Evolutionary conservation across 78 protist genomes (phyloP).

Genomic region (Dictyostelium capitatum): DNA sequence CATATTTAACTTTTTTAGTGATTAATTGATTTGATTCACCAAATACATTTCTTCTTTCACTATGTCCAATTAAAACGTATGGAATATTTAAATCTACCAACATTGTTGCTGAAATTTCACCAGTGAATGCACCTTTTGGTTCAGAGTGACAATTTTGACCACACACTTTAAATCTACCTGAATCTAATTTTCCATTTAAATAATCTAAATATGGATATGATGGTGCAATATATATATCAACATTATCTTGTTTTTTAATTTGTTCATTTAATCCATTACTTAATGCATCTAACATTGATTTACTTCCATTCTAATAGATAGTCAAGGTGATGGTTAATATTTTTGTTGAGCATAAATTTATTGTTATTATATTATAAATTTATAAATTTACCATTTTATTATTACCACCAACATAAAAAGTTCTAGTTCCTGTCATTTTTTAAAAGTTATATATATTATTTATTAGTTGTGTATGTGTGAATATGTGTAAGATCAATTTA

Average conservation of each 20-base stretch:
- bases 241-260: not conserved
- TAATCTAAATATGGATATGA: conserved; percentile 61
- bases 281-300: not conserved
- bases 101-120: conserved; percentile 87
- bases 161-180: conserved; percentile 38
- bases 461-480: not conserved
- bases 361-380: conserved; percentile 36
- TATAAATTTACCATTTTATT: conserved; percentile 48
- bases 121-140: conserved; percentile 95
- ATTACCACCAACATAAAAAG: conserved; percentile 86
- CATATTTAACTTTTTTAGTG: conserved; percentile 88
- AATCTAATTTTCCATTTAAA: conserved; percentile 26
- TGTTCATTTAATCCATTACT: not conserved
- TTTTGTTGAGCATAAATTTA: not conserved
- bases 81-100: conserved; percentile 88
- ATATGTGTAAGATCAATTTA: not conserved
- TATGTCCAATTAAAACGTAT: conserved; percentile 98
- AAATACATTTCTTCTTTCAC: conserved; percentile 97
- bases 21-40: conserved; percentile 90
- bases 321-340: not conserved
- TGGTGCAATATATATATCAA: conserved; percentile 77
- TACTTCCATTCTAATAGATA: not conserved
- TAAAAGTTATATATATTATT: not conserved
- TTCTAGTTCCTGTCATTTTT: conserved; percentile 48
- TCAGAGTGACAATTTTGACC: conserved; percentile 86